These are phyloP conservation scores for Candida gigantensis DNA, from an alignment of 1,139 yeast genomes.

Conservation along the genomic window DNA sequence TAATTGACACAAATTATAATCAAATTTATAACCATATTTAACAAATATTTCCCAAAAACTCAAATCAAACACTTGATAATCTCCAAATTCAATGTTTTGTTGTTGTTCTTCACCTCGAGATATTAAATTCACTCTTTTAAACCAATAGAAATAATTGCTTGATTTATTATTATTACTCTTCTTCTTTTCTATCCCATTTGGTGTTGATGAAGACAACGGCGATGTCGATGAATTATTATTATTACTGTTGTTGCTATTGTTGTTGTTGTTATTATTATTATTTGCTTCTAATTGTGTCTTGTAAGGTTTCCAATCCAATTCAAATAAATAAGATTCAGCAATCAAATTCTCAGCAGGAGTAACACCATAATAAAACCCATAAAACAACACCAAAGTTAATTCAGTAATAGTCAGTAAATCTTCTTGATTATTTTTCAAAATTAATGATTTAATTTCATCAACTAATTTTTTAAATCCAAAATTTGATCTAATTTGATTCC, in stretches of 20 bases:
- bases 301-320: conserved; percentile 49
- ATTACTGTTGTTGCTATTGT: no score
- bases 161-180: conserved; percentile 13
- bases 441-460: conserved; percentile 30
- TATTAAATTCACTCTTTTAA: conserved; percentile 30
- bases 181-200: no score
- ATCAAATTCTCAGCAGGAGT: conserved; percentile 52
- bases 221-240: neutral
- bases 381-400: conserved; percentile 53
- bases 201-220: conserved; percentile 10
- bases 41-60: conserved; percentile 44
- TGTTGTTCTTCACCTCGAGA: conserved; percentile 19
- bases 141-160: conserved; percentile 36
- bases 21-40: conserved; percentile 41
- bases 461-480: conserved; percentile 38
- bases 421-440: conserved; percentile 22
- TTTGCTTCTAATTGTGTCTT: conserved; percentile 16
- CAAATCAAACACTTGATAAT: conserved; percentile 48
- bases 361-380: conserved; percentile 59
- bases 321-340: conserved; percentile 43
- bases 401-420: conserved; percentile 28
- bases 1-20: conserved; percentile 29
- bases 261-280: conserved; percentile 5
- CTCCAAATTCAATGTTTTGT: conserved; percentile 33
- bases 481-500: conserved; percentile 52